phyloP scores from a whole-genome alignment of 164 flowering plant species.

The Nelumbo lutea region DNA sequence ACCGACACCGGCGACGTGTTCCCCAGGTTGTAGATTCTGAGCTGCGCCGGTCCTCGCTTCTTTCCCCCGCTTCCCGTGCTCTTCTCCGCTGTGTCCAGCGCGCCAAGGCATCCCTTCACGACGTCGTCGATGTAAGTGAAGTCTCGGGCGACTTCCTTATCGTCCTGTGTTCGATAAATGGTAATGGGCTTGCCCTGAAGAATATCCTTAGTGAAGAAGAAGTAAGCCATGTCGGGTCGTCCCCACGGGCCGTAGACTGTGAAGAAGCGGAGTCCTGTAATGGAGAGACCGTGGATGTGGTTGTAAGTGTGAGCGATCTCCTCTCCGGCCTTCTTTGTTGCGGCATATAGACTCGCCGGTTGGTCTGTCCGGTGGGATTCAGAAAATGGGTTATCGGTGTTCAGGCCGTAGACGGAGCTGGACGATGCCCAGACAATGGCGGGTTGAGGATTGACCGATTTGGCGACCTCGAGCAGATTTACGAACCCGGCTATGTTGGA shows the following conservation, averaged over 20 bases:
- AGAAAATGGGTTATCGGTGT: slow-evolving; percentile 69
- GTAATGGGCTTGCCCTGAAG: slow-evolving; percentile 57
- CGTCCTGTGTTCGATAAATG: slow-evolving; percentile 54
- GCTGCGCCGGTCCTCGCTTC: slow-evolving; percentile 72
- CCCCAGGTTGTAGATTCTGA: slow-evolving; percentile 77
- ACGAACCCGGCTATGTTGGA: slow-evolving; percentile 90
- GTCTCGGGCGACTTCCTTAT: slow-evolving; percentile 83
- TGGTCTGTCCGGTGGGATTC: slow-evolving; percentile 75
- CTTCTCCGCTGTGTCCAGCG: slow-evolving; percentile 86
- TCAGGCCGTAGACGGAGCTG: slow-evolving; percentile 88
- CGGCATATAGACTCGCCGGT: slow-evolving; percentile 92
- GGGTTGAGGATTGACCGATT: slow-evolving; percentile 74
- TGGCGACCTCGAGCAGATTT: slow-evolving; percentile 59
- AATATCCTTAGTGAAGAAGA: slow-evolving; percentile 86
- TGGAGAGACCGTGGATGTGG: slow-evolving; percentile 81
- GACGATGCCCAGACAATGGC: slow-evolving; percentile 93
- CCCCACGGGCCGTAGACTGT: slow-evolving; percentile 97
- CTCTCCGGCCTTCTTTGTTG: slow-evolving; percentile 93
- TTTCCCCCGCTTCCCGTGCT: slow-evolving; percentile 90
- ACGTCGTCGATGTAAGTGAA: slow-evolving; percentile 93
- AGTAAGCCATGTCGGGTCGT: slow-evolving; percentile 94
- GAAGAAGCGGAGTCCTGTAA: slow-evolving; percentile 82
- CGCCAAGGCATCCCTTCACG: slow-evolving; percentile 83
- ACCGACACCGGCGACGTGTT: slow-evolving; percentile 91
- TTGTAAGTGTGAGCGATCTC: slow-evolving; percentile 92